Base-by-base conservation (phyloP, 2,329 filamentous ascomycete genomes). In the Fusarium ramigenum region DNA sequence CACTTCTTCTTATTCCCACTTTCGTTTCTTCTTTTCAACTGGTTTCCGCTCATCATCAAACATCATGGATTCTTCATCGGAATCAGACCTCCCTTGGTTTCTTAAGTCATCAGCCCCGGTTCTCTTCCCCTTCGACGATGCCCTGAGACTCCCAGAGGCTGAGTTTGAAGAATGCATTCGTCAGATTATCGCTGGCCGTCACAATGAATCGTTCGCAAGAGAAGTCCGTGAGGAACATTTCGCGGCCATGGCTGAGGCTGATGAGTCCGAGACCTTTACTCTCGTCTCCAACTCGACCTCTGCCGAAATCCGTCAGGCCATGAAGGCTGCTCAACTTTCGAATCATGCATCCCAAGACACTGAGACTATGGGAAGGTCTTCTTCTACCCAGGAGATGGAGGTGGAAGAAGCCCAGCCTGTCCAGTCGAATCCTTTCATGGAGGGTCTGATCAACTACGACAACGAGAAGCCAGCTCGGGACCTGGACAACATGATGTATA, bases 401-500 rank as follows among this genome's bases (percentile, higher is more conserved):
- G 42, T 47, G 19, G 42, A 59, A 19, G 53, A 61, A n/a, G 14
- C 47, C 18, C 49, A 46, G 18, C 44, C 54, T 7, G 25, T 25
- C 25, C 47, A 60, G 32, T 68, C 60, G 3, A 60, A 80, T 46
- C 78, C 80, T 15, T 84, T 84, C 70, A 81, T 85, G 77, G 63
- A 80, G 6, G 80, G 78, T 19, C 75, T 84, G 2, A 42, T 78
- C 32, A 74, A 71, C n/a, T 63, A 77, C n/a, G 47, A 36, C 15
- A 68, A 70, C 7, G 47, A 73, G 9, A 53, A 72, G 7, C 34
- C 52, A 37, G 40, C 64, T 19, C 61, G 42, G 5, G 59, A 79
- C 37, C 76, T 79, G 50, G 77, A 83, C 5, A 85, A 85, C 75
- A 85, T 84, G 78, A 86, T 86, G 79, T 74, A 84, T n/a, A 91